A percentile compares a stretch with the other conserved stretches of the same genome.
phyloP scores from a whole-genome alignment of 2,329 filamentous ascomycete species.

The Pseudogymnoascus sp. region DNA sequence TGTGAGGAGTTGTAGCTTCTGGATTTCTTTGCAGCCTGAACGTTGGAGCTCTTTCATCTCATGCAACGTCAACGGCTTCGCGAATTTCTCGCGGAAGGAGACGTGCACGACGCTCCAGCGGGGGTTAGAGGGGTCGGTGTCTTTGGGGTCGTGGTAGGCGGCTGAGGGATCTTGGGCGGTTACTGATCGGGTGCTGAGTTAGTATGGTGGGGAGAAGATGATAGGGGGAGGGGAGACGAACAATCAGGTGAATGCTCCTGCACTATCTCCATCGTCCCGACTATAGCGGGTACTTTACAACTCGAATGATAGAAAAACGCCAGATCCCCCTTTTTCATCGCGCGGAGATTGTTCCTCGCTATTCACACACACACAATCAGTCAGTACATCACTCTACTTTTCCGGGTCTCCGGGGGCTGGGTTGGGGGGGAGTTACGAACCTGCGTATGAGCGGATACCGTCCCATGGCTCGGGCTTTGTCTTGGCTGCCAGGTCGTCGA shows the following conservation, averaged over 20 bases:
- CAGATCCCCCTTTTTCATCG: slow-evolving; percentile 84
- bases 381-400: slow-evolving; percentile 23
- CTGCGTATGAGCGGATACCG: slow-evolving; percentile 53
- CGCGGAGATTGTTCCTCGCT: slow-evolving; percentile 81
- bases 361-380: slow-evolving; percentile 21
- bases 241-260: slow-evolving; percentile 73
- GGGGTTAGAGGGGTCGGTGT: slow-evolving; percentile 52
- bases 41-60: slow-evolving; percentile 60
- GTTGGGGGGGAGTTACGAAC: slow-evolving; percentile 23
- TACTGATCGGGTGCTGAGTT: slow-evolving; percentile 35
- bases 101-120: slow-evolving; percentile 90
- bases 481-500: slow-evolving; percentile 73
- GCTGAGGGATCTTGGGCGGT: slow-evolving; percentile 62
- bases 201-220: neutral
- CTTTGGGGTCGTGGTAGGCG: slow-evolving; percentile 78
- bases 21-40: slow-evolving; percentile 46
- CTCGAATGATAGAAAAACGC: slow-evolving; percentile 98
- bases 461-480: slow-evolving; percentile 83
- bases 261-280: slow-evolving; percentile 82
- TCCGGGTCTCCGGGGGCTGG: neutral
- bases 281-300: slow-evolving; percentile 81
- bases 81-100: slow-evolving; percentile 76
- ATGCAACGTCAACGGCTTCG: slow-evolving; percentile 58
- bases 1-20: slow-evolving; percentile 75
- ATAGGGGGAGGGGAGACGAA: slow-evolving; percentile 33